phyloP scores from a whole-genome alignment of 1,284 basidiomycete species.

The Rugiboletus extremiorientalis region DNA sequence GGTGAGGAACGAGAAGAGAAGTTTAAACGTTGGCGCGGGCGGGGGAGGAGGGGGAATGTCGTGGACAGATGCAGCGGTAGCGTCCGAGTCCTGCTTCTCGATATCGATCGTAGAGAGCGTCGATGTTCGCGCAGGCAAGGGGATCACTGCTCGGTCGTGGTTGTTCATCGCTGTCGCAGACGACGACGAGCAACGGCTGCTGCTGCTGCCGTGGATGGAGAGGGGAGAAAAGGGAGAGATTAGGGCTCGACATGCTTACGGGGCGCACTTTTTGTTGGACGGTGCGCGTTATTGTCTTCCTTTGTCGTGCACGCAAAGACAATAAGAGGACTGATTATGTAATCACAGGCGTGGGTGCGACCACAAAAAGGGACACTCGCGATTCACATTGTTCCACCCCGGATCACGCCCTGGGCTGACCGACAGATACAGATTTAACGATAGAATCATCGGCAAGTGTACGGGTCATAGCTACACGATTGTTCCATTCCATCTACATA shows the following conservation, averaged over 20 bases:
- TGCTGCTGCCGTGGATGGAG: slow-evolving; percentile 5
- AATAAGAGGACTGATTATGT: slow-evolving; percentile 27
- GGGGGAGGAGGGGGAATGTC: slow-evolving; percentile 10
- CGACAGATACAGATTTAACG: too few species aligned
- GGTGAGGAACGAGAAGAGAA: slow-evolving; percentile 56
- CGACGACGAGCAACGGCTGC: slow-evolving; percentile 28
- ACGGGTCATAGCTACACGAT: too few species aligned
- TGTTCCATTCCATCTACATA: too few species aligned
- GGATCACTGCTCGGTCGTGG: slow-evolving; percentile 32
- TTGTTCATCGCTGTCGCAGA: slow-evolving; percentile 34
- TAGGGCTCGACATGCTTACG: not conserved
- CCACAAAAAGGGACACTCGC: too few species aligned
- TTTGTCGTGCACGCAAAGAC: slow-evolving; percentile 24
- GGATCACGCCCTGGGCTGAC: too few species aligned
- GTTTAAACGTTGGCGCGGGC: slow-evolving; percentile 45
- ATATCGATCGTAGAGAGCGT: slow-evolving; percentile 22
- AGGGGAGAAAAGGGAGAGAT: not conserved
- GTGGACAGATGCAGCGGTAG: slow-evolving; percentile 7
- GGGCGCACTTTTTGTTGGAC: slow-evolving; percentile 25
- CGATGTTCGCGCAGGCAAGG: too few species aligned
- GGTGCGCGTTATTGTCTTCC: slow-evolving; percentile 19
- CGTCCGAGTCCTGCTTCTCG: slow-evolving; percentile 13
- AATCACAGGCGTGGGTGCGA: too few species aligned
- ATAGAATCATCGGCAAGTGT: too few species aligned
- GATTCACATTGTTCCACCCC: too few species aligned